Base-by-base conservation (phyloP, 192 early-diverging fungal species). In the Borealophlyctis nickersoniae region DNA sequence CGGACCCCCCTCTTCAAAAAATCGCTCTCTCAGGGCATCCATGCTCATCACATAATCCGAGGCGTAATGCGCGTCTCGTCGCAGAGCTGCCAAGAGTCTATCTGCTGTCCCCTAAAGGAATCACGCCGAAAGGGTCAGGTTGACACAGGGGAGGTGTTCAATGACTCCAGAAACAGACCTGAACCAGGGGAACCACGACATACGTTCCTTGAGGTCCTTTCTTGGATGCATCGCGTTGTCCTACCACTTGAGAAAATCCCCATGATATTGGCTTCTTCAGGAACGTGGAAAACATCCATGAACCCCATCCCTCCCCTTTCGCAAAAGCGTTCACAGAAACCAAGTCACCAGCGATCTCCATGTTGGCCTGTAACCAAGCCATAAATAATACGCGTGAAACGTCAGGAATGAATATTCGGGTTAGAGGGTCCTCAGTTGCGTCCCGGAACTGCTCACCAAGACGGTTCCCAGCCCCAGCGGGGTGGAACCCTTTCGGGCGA, bases 381-480 rank as follows among this genome's bases (percentile, higher is more conserved):
- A 28, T 53, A 24, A 28, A 33, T 23, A 26, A 57, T 14, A 11
- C 31, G n/a, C n/a, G n/a, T 28, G 14, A 9, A 2, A 27, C 4
- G 7, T 32, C 4, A 11, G 4, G 32, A 22, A 9, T 36, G 58
- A 19, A n/a, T 33, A 58, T 32, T 11, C 30, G 9, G 14, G 11
- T 16, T 19, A 4, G 35, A 24, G 9, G 56, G 35, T 9, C 14
- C 4, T 32, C 31, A 45, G 3, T 3, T 60, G 22, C 4, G 36
- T 3, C 52, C 39, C 27, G 23, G n/a, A 13, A 19, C 30, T 11
- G 3, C 52, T 1, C 31, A 64, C 69, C 61, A 70, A 19, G n/a
- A 70, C 69, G 23, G 53, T 35, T 27, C 36, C 56, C 55, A 70
- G 33, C n/a, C 69, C 61, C 28, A 49, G 36, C 16, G 69, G 69